These are phyloP conservation scores for Termitomyces sp. DNA, from an alignment of 1,284 basidiomycete genomes.

Conservation along the genomic window DNA sequence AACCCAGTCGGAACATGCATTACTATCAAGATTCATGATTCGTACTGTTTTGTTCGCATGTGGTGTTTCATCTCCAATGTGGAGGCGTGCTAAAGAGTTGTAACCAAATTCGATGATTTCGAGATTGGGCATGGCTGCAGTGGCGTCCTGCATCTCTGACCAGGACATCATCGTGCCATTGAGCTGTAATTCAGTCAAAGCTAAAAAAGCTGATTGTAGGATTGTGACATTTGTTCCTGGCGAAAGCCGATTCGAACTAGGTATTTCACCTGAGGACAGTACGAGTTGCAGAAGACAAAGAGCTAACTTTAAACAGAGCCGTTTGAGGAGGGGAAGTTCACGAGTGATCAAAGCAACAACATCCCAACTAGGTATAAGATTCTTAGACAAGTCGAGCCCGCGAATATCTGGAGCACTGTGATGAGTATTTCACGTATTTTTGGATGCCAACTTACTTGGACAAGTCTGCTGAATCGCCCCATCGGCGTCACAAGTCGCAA, in stretches of 20 bases:
- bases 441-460: slow-evolving; percentile 53
- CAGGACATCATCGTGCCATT: slow-evolving; percentile 71
- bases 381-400: slow-evolving; percentile 79
- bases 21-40: slow-evolving; percentile 73
- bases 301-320: slow-evolving; percentile 74
- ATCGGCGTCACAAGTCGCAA: slow-evolving; percentile 51
- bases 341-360: slow-evolving; percentile 59
- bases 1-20: slow-evolving; percentile 60
- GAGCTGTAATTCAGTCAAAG: slow-evolving; percentile 67
- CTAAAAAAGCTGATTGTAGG: slow-evolving; percentile 44
- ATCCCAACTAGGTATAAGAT: slow-evolving; percentile 72
- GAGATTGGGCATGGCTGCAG: slow-evolving; percentile 56
- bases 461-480: slow-evolving; percentile 58
- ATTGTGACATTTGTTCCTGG: slow-evolving; percentile 26
- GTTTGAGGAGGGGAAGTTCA: slow-evolving; percentile 61
- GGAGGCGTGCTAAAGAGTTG: slow-evolving; percentile 54
- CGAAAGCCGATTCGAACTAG: slow-evolving; percentile 58
- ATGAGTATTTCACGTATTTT: not conserved
- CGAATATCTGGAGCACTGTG: slow-evolving; percentile 54
- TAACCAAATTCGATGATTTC: slow-evolving; percentile 71
- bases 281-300: slow-evolving; percentile 11
- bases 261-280: slow-evolving; percentile 20
- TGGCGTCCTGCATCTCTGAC: slow-evolving; percentile 57
- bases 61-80: slow-evolving; percentile 14
- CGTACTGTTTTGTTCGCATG: slow-evolving; percentile 34